Evolutionary conservation across 805 yeast genomes (phyloP).

Genomic region (Sugiyamaella valdiviana): DNA sequence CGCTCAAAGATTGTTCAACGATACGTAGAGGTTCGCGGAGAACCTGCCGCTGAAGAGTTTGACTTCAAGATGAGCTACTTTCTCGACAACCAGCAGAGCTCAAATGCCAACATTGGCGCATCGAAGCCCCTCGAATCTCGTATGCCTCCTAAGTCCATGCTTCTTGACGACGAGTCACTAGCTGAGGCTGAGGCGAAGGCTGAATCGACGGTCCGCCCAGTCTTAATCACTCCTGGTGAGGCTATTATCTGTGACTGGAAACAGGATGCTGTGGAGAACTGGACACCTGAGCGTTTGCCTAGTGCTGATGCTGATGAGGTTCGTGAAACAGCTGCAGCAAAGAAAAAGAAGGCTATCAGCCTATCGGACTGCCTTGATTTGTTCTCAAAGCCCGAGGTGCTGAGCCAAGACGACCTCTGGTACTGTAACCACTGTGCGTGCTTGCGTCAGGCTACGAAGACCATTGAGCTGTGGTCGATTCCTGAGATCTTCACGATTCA

Average conservation of each 20-base stretch:
- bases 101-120: not conserved
- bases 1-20: slow-evolving; percentile 46
- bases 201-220: not conserved
- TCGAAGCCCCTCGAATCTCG: not conserved
- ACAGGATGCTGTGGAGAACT: slow-evolving; percentile 5
- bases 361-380: slow-evolving; percentile 67
- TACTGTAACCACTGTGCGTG: slow-evolving; percentile 86
- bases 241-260: slow-evolving; percentile 20
- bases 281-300: slow-evolving; percentile 6
- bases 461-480: slow-evolving; percentile 85
- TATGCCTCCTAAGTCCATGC: not conserved
- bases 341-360: slow-evolving; percentile 38
- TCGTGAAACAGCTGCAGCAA: slow-evolving; percentile 20
- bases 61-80: not conserved
- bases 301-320: slow-evolving; percentile 18
- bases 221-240: slow-evolving; percentile 9
- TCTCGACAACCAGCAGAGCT: not conserved
- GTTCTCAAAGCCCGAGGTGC: slow-evolving; percentile 75
- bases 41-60: not conserved
- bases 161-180: not conserved
- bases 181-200: not conserved
- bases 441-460: slow-evolving; percentile 84
- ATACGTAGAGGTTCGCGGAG: slow-evolving; percentile 15
- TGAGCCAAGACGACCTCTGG: slow-evolving; percentile 89
- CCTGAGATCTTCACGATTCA: slow-evolving; percentile 90